A percentile compares a stretch with the other conserved stretches of the same genome.
Conservation (phyloP, 208 protist species). For the Trypanosoma cruzi region DNA sequence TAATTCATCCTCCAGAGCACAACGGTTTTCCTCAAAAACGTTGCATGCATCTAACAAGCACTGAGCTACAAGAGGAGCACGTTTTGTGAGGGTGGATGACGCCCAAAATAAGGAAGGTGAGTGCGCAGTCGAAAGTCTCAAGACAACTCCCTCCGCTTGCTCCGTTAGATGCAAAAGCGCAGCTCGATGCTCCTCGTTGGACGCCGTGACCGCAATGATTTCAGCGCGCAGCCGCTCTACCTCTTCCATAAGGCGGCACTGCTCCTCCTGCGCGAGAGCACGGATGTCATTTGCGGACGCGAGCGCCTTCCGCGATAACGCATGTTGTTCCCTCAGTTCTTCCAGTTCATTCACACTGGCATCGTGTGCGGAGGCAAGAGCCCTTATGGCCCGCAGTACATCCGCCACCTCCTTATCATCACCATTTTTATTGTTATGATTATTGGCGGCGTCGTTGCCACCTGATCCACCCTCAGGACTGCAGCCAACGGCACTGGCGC, state of each 20-base stretch:
- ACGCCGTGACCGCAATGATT: neutral
- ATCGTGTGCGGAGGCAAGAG: neutral
- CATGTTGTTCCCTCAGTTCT: conserved; percentile 4
- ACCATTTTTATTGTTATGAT: neutral
- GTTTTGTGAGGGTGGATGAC: conserved; percentile 10
- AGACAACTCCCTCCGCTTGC: neutral
- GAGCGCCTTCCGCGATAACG: neutral
- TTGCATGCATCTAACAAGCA: neutral
- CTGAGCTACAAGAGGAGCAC: neutral
- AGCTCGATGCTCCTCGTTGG: neutral
- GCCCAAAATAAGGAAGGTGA: neutral
- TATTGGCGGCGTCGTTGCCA: neutral
- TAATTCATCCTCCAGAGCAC: conserved; percentile 3
- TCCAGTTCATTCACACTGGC: neutral
- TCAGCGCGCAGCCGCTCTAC: neutral
- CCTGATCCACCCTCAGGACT: neutral
- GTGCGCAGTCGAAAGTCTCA: neutral
- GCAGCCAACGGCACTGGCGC: conserved; percentile 12
- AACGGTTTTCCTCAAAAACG: neutral
- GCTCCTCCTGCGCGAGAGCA: neutral
- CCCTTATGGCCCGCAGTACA: conserved; percentile 1
- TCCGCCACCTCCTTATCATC: neutral
- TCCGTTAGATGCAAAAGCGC: conserved; percentile 2
- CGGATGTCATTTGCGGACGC: neutral
- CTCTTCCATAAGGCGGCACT: conserved; percentile 1